Evolutionary conservation across 208 protist species (phyloP), one percentile per base, ranked within the genome.

Genomic region (Acanthamoeba rhysodes): DNA sequence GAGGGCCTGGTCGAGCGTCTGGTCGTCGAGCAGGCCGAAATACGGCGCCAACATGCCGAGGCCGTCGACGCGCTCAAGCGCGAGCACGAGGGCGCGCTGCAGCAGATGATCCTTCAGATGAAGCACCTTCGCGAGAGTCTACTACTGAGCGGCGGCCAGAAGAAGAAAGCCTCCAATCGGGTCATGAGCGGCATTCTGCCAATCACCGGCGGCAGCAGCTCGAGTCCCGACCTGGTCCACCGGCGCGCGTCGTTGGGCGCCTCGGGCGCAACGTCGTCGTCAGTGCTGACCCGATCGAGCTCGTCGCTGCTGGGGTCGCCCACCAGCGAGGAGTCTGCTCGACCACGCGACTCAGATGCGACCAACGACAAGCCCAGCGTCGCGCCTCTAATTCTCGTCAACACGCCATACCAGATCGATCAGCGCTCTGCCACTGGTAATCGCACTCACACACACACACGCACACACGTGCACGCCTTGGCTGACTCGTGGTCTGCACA

Each of bases 101-200:
- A 80, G 72, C 72, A 80, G 72, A 37, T 80, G 29, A 80, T 80
- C 34, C 72, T 80, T 7, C 72, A 80, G 72, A 80, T 50, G 34
- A 80, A 80, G 72, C 27, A 34, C 24, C 32, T 80, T 4, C 72
- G 72, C 32, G 72, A 80, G 72, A 48, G 18, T 7, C 27, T 80
- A 1, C 72, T 80, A 0, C 72, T 37, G 29, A 29, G 24, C 24
- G 62, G 62, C 62, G 72, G 72, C 5, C n/a, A 29, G 24, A 80
- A 80, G 41, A 80, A 80, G 72, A 45, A n/a, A 22, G n/a, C 2
- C 29, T 2, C 34, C 72, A 80, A 80, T 24, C 72, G 72, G 29
- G 72, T 80, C 29, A 80, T 80, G 72, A 80, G 72, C 72, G 72
- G 72, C 72, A 29, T 48, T 14, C 20, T 80, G 29, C 72, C 72